Base-by-base conservation (phyloP, 192 early-diverging fungal species). In the Backusella psychrophila region DNA sequence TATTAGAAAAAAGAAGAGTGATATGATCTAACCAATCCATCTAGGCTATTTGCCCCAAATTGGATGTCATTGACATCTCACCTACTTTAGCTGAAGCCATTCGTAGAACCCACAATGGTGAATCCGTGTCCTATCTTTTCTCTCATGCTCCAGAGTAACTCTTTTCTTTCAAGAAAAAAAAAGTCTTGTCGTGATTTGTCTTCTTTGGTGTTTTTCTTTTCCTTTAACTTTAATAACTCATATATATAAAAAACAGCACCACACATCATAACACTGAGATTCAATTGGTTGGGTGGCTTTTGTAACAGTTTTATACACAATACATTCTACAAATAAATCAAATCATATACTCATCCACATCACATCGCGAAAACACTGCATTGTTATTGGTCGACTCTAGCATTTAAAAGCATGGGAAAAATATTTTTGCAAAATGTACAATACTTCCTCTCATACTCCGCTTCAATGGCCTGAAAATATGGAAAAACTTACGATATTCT, bases 11-110 rank as follows among this genome's bases (percentile, higher is more conserved):
- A n/a, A 49, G 1, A n/a, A 49, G 5, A 6, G 17, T 49, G 46
- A 21, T n/a, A 19, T 12, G 26, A 9, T 29, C 23, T 63, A 53
- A 53, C 56, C 5, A 31, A 5, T 36, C 9, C 46, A 34, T 73
- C 15, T 56, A 78, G 71, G 75, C 68, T 7, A 72, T 88, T 21
- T 94, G 93, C 75, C 88, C 92, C 65, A 94, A 94, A 83, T 78
- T 94, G 63, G 93, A 93, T 68, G 92, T 91, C 53, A 94, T 94
- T 68, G 93, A 94, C 83, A 91, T 94, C 53, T 91, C 93, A 17
- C 85, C 89, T n/a, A 92, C 91, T 8, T 78, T 94, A 46, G 92
- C 92, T 36, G 93, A 94, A 82, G 91, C 90, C 17, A 91, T 91
- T 79, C 87, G 90, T 68, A 88, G 90, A 76, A 91, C 90, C 31